phyloP scores from a whole-genome alignment of 108 stramenopile genomes.

The Heterococcus sp. region DNA sequence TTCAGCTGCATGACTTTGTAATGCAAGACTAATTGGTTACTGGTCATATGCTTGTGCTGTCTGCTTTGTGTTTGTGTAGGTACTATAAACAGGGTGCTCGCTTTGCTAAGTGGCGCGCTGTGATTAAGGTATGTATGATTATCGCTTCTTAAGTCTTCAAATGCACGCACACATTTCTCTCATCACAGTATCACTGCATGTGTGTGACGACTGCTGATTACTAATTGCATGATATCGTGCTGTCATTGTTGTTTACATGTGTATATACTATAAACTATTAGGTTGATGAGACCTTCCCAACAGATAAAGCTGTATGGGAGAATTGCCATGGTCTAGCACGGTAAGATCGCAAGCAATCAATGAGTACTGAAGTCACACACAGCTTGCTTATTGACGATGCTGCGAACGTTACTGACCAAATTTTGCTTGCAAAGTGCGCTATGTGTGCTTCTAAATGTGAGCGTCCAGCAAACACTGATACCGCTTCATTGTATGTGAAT shows the following conservation, averaged over 20 bases:
- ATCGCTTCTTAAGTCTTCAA: constrained; percentile 70
- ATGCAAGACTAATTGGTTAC: background rate
- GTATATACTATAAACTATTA: background rate
- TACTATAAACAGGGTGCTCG: constrained; percentile 74
- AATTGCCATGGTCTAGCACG: constrained; percentile 66
- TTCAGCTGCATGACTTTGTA: background rate
- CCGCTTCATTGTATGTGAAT: background rate
- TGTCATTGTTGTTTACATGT: background rate
- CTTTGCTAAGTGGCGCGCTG: constrained; percentile 82
- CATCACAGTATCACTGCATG: background rate
- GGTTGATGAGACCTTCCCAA: constrained; percentile 52
- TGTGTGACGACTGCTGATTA: background rate
- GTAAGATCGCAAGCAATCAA: background rate
- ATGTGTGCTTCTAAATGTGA: background rate
- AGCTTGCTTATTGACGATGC: background rate
- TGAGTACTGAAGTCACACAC: background rate
- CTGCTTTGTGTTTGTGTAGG: constrained; percentile 50
- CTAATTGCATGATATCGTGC: background rate
- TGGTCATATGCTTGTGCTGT: background rate
- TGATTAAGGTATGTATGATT: constrained; percentile 56
- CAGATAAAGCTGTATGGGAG: constrained; percentile 69
- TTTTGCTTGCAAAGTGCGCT: too few relatives aligned
- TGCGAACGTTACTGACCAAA: too few relatives aligned
- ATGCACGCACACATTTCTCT: constrained; percentile 60
- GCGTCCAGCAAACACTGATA: background rate